phyloP scores from a whole-genome alignment of 2,329 filamentous ascomycete species.

The Ophiobolus disseminans region DNA sequence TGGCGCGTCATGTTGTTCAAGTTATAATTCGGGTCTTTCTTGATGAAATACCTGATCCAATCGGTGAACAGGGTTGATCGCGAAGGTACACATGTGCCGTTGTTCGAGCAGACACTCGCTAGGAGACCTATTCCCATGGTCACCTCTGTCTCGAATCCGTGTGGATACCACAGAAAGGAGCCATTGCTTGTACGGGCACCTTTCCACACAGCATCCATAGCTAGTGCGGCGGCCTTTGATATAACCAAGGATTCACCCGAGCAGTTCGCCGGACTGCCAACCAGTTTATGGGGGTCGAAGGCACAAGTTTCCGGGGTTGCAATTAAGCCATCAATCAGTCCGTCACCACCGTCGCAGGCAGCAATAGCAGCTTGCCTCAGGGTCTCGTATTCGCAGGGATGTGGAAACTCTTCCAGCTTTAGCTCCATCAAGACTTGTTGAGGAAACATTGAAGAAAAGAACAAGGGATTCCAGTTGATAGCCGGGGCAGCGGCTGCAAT shows the following conservation, averaged over 20 bases:
- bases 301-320: conserved; percentile 24
- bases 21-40: conserved; percentile 17
- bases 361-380: conserved; percentile 21
- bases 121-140: neutral
- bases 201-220: conserved; percentile 15
- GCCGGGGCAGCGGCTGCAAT: conserved; percentile 39
- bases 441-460: neutral
- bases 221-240: conserved; percentile 6
- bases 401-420: conserved; percentile 2
- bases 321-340: conserved; percentile 27
- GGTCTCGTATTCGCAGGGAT: conserved; percentile 29
- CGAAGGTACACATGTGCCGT: conserved; percentile 11
- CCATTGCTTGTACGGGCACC: conserved; percentile 16
- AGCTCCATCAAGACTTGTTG: conserved; percentile 7
- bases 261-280: conserved; percentile 2
- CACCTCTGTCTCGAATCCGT: conserved; percentile 1
- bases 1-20: conserved; percentile 2
- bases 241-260: conserved; percentile 10
- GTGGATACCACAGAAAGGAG: conserved; percentile 15
- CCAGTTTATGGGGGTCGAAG: conserved; percentile 22
- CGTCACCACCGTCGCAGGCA: conserved; percentile 33
- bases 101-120: conserved; percentile 6
- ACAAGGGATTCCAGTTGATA: conserved; percentile 17
- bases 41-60: conserved; percentile 23
- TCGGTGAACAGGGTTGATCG: neutral